Base-by-base conservation (phyloP, 2,329 filamentous ascomycete genomes). In the Hypocrella siamensis region DNA sequence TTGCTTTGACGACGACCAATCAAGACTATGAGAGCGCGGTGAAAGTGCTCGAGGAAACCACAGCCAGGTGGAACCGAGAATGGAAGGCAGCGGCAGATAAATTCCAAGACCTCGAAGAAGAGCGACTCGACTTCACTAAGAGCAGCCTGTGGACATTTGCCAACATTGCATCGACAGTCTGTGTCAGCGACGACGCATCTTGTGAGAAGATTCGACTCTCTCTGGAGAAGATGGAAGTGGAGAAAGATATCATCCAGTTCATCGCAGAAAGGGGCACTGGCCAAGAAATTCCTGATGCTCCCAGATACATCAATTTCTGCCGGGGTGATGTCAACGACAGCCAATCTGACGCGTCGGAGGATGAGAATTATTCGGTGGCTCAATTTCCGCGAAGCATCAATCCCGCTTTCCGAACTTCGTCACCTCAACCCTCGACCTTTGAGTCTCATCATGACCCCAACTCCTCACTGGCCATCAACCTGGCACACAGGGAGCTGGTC, bases 51-150 rank as follows among this genome's bases (percentile, higher is more conserved):
- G 88, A 98, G 49, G 90, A 96, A 44, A 98, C 90, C 0, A 98
- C 90, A 1, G 79, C 75, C 4, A 71, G 88, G 33, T 98, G 90
- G 90, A 98, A 98, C 51, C 72, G 88, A 46, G 90, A 98, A 53
- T 98, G 90, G 90, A 98, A 96, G 57, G 75, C 82, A 15, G 90
- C 88, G 1, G 93, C 90, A 46, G 92, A 92, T 65, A 98, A 96
- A 62, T 98, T 98, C 56, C 92, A 98, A 61, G 92, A 98, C 47
- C 71, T 98, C 10, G 90, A 98, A 57, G 92, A 98, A 54, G 90
- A 98, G 57, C 72, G 90, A 27, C 68, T 98, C 25, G 90, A 98
- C 56, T 98, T 93, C 51, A 86, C 85, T 42, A 98, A 96, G 65
- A 93, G 82, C 58, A 96, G 90, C 48, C 64, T 98, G 6, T 98